Evolutionary conservation across 768 basidiomycete species (phyloP), one percentile per base, ranked within the genome.

Genomic region (Panaeolus cyanescens): DNA sequence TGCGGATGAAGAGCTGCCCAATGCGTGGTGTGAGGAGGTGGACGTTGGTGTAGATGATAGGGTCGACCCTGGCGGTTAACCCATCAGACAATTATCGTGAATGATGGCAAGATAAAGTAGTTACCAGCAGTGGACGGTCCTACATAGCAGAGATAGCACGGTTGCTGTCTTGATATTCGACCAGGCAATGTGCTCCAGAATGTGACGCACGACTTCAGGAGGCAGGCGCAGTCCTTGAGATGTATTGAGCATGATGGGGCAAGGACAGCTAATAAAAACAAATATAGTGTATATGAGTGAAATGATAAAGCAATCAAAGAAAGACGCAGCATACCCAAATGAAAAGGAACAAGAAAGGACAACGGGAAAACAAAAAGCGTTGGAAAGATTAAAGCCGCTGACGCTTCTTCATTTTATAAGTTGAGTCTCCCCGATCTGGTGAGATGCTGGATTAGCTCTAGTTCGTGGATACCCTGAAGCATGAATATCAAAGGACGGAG

Each of bases 141-240:
- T 71, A 13, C 74, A 79, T 3, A 78, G 65, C 17, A 72, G 58
- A 19, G 71, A 68, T 12, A 79, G 69, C 22, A 67, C 70, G 20
- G 74, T 55, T 0, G 77, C 77, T 4, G 72, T 74, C 39, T 68
- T 68, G 37, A 58, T 68, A 59, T 79, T 73, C 13, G 66, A 36
- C 20, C 59, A 59, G 13, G 75, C 71, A 31, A 76, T 75, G 19
- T 68, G 65, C 55, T 79, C 77, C 32, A 79, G 67, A 13, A 80
- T 65, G 19, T 77, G 64, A 25, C 77, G 74, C 19, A 79, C 61
- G 53, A 77, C 63, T 61, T 79, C 79, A 61, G 74, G 68, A n/a
- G 78, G 75, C 30, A 73, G 65, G 45, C 45, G 45, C n/a, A 50
- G 45, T 50, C 45, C 45, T 50, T 50, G 45, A 12, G 45, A 50